A percentile compares a stretch with the other conserved stretches of the same genome.
These are phyloP conservation scores for Aureobasidium sp. DNA, from an alignment of 2,329 filamentous ascomycete species.

Conservation along the genomic window DNA sequence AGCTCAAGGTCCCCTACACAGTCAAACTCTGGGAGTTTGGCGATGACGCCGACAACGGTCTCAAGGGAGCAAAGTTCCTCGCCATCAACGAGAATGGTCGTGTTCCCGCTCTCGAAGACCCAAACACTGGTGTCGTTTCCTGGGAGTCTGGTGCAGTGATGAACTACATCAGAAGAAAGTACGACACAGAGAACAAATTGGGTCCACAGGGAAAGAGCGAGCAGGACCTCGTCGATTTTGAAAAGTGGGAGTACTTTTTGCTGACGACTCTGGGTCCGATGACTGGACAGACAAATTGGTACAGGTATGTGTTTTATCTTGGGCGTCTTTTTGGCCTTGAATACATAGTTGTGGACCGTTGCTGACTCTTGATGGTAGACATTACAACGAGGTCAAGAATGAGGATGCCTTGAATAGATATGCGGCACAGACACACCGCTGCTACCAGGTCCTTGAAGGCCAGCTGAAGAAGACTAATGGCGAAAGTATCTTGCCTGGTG, in stretches of 20 bases:
- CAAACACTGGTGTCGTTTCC: conserved; percentile 39
- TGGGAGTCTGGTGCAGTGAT: conserved; percentile 48
- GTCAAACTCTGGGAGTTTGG: conserved; percentile 39
- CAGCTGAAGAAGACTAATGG: conserved; percentile 35
- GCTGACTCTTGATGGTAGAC: background rate
- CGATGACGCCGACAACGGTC: conserved; percentile 29
- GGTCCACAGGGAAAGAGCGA: conserved; percentile 30
- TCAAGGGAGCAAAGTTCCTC: conserved; percentile 34
- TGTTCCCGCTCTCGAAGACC: conserved; percentile 40
- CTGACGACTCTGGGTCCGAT: conserved; percentile 37
- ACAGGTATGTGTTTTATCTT: background rate
- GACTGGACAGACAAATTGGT: conserved; percentile 29
- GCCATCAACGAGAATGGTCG: conserved; percentile 40
- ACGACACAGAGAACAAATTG: conserved; percentile 36
- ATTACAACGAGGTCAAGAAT: conserved; percentile 30
- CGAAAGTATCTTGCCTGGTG: conserved; percentile 32
- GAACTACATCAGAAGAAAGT: conserved; percentile 40
- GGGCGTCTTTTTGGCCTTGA: no score
- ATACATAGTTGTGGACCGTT: background rate
- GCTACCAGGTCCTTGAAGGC: conserved; percentile 36
- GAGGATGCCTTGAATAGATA: conserved; percentile 38
- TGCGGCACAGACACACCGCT: conserved; percentile 35
- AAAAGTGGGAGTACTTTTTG: conserved; percentile 42
- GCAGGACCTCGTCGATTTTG: conserved; percentile 38
- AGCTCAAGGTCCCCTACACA: conserved; percentile 35